A percentile compares a stretch with the other conserved stretches of the same genome.
Evolutionary conservation across 805 yeast genomes (phyloP).

Genomic region (Ogataea wickerhamii): DNA sequence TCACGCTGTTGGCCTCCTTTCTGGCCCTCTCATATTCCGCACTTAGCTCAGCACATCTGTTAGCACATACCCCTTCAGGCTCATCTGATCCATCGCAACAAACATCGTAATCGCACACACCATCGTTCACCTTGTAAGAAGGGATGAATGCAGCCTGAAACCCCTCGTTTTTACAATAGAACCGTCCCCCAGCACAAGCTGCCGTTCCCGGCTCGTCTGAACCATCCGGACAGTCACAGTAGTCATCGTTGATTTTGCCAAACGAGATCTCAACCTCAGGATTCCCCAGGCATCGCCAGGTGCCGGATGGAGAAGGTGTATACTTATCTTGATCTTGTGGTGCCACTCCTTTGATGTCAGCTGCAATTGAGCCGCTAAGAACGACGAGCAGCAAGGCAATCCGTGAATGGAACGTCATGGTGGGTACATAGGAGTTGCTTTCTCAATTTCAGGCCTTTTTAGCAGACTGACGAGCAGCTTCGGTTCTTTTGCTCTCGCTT

Average conservation of each 20-base stretch:
- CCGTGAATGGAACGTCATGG: neutral
- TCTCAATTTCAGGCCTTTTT: neutral
- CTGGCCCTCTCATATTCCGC: conserved; percentile 30
- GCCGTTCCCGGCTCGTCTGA: conserved; percentile 95
- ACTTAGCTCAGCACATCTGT: conserved; percentile 51
- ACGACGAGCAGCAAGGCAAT: neutral
- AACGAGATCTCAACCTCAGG: conserved; percentile 60
- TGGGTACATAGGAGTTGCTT: no score
- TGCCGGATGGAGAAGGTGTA: conserved; percentile 44
- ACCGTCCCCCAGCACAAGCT: conserved; percentile 59
- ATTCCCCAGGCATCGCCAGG: conserved; percentile 68
- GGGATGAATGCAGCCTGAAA: conserved; percentile 61
- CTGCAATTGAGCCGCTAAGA: neutral
- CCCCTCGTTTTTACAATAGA: conserved; percentile 79
- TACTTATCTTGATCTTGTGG: conserved; percentile 44
- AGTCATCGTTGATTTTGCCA: conserved; percentile 76
- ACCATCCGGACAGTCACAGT: conserved; percentile 97
- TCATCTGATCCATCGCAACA: conserved; percentile 98
- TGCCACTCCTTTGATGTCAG: conserved; percentile 32
- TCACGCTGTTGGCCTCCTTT: conserved; percentile 15
- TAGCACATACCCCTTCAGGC: conserved; percentile 47
- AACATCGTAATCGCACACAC: conserved; percentile 80
- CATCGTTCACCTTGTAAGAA: conserved; percentile 73
- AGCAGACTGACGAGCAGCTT: neutral
- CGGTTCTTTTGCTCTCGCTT: no score